Percentiles rank a stretch among this genome's conserved stretches.
phyloP scores from a whole-genome alignment of 208 protist species.

The Acanthamoeba healyi region DNA sequence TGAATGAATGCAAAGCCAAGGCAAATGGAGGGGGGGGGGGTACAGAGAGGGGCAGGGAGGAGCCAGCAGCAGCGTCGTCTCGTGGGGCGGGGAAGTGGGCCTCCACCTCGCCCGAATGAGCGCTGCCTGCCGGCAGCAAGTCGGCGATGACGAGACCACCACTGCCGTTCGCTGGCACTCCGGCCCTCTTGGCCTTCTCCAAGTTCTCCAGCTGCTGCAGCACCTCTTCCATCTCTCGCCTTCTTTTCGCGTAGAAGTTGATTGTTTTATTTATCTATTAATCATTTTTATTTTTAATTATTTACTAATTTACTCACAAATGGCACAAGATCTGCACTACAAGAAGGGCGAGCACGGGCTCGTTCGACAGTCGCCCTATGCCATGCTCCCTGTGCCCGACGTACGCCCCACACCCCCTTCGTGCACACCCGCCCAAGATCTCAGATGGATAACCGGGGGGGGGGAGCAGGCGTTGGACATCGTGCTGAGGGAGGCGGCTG shows the following conservation, averaged over 20 bases:
- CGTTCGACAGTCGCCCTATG: constrained; percentile 46
- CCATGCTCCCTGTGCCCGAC: constrained; percentile 39
- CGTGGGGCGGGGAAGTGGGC: not conserved
- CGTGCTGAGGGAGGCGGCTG: not conserved
- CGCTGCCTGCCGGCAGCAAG: not conserved
- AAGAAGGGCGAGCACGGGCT: not conserved
- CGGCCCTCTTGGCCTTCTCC: not conserved
- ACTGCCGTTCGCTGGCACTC: not conserved
- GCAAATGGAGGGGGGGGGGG: not conserved
- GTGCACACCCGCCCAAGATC: too few species aligned
- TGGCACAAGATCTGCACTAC: not conserved
- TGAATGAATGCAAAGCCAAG: not conserved
- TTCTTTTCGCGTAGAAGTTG: not conserved
- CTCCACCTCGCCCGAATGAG: not conserved
- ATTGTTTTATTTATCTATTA: not conserved
- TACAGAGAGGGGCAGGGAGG: not conserved
- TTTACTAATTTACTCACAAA: not conserved
- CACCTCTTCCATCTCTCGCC: not conserved
- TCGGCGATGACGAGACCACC: not conserved
- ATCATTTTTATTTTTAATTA: not conserved
- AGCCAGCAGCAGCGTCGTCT: not conserved
- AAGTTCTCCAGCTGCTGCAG: not conserved
- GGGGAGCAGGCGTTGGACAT: not conserved
- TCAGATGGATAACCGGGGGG: not conserved
- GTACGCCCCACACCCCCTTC: too few species aligned